Percentiles rank a stretch among this genome's conserved stretches.
These are phyloP conservation scores for Mixia osmundae DNA, from an alignment of 1,284 basidiomycete species.

Conservation along the genomic window DNA sequence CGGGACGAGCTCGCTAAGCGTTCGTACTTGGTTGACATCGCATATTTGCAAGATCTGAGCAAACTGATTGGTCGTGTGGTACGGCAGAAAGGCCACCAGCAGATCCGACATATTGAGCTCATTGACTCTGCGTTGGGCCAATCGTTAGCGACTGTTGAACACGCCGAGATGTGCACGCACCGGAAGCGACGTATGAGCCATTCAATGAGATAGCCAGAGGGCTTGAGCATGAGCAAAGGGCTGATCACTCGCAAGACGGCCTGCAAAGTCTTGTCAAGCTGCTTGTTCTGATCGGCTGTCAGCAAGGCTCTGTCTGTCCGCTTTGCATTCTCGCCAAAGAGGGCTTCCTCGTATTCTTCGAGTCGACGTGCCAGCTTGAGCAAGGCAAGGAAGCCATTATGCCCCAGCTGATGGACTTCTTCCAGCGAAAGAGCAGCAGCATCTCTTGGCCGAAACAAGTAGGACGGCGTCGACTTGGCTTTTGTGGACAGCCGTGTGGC, in stretches of 20 bases:
- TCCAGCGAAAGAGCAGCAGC: constrained; percentile 65
- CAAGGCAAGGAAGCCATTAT: constrained; percentile 50
- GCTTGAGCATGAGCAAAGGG: constrained; percentile 54
- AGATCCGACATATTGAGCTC: constrained; percentile 75
- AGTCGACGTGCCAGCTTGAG: constrained; percentile 34
- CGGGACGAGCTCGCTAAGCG: constrained; percentile 18
- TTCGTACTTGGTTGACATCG: constrained; percentile 32
- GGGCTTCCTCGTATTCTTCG: constrained; percentile 31
- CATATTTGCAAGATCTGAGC: constrained; percentile 75
- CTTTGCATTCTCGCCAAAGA: constrained; percentile 68
- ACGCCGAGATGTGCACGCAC: constrained; percentile 27
- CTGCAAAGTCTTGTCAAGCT: constrained; percentile 37
- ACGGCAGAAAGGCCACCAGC: constrained; percentile 68
- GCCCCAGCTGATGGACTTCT: constrained; percentile 57
- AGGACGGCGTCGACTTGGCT: constrained; percentile 35
- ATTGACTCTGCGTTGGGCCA: constrained; percentile 39
- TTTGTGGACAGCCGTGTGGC: constrained; percentile 3
- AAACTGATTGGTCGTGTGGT: constrained; percentile 87
- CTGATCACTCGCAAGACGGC: constrained; percentile 48
- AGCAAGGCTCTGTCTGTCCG: constrained; percentile 60
- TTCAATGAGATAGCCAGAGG: constrained; percentile 69
- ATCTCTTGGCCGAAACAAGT: constrained; percentile 63
- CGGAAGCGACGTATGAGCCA: constrained; percentile 88
- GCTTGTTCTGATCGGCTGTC: constrained; percentile 35
- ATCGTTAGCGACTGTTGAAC: not conserved